Evolutionary conservation across 176 grass and related monocot genomes (phyloP), one percentile per base, ranked within the genome.

Genomic region (Musa itinerans): DNA sequence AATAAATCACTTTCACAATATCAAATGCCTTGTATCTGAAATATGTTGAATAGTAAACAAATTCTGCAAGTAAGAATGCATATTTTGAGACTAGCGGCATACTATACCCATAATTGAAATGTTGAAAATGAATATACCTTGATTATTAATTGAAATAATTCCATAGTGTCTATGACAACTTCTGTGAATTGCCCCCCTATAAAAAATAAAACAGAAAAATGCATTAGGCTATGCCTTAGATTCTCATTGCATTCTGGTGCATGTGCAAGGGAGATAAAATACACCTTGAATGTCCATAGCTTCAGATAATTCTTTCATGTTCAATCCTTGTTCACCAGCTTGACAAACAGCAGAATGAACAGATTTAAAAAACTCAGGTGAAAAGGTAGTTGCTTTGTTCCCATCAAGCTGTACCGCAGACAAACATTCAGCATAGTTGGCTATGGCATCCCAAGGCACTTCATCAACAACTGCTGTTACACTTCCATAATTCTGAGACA

Each of bases 311-410:
- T 93, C 86, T 72, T 57, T 72, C 72, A 87, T 76, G 75, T 51
- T 80, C 68, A 98, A 75, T 78, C 94, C 94, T 83, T 81, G 78
- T 83, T 89, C 90, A 62, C 94, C 88, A 89, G 88, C 72, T 84
- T 82, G 55, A 78, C 76, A 78, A 79, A 93, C 82, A 85, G 88
- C 24, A 82, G 80, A 84, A 78, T 87, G 89, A 68, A 89, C 86
- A 56, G 71, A 79, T 81, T 73, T 89, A 68, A 98, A 91, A 78
- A 80, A 57, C 48, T 93, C 86, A 80, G 81, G 82, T 69, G 88
- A 98, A 80, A 85, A 81, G 29, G 62, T 76, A 75, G 27, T 54
- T 8, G 76, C 34, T 82, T 84, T 77, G 77, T 76, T 78, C 68
- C 53, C 74, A 64, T 70, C 74, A 77, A 78, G 59, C 81, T 53